Percentiles rank a stretch among this genome's conserved stretches.
Conservation (phyloP, 345 rosid species). For the Linum trigynum region DNA sequence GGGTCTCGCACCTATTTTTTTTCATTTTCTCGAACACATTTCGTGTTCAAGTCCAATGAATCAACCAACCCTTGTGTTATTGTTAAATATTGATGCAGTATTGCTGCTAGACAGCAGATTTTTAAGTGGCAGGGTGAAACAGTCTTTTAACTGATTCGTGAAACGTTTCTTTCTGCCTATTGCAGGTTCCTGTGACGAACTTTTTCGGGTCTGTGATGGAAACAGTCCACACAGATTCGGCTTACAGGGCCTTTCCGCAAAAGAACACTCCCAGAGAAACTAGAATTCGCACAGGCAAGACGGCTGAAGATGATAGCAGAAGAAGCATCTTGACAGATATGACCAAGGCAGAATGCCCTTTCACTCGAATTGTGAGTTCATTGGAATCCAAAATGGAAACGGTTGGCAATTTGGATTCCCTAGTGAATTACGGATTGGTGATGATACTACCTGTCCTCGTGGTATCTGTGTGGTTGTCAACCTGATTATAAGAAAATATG, state of each 20-base stretch:
- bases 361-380: not conserved
- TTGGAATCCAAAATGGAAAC: not conserved
- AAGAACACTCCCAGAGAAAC: not conserved
- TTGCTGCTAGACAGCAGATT: no score
- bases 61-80: no score
- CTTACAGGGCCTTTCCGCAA: constrained; percentile 34
- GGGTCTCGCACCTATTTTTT: no score
- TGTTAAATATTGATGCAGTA: no score
- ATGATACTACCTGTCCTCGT: constrained; percentile 42
- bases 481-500: constrained; percentile 5
- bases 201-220: constrained; percentile 98
- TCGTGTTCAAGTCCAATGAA: no score
- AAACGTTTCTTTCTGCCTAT: constrained; percentile 13
- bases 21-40: no score
- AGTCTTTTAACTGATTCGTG: not conserved
- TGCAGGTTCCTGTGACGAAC: constrained; percentile 87
- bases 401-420: constrained; percentile 37
- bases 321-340: not conserved
- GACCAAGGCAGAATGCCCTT: not conserved
- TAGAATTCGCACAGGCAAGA: not conserved
- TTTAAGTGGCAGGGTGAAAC: no score
- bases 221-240: constrained; percentile 68
- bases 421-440: constrained; percentile 52
- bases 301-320: not conserved
- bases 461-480: constrained; percentile 32